Evolutionary conservation across 345 rosid species (phyloP), one percentile per base, ranked within the genome.

Genomic region (Dimocarpus longan): DNA sequence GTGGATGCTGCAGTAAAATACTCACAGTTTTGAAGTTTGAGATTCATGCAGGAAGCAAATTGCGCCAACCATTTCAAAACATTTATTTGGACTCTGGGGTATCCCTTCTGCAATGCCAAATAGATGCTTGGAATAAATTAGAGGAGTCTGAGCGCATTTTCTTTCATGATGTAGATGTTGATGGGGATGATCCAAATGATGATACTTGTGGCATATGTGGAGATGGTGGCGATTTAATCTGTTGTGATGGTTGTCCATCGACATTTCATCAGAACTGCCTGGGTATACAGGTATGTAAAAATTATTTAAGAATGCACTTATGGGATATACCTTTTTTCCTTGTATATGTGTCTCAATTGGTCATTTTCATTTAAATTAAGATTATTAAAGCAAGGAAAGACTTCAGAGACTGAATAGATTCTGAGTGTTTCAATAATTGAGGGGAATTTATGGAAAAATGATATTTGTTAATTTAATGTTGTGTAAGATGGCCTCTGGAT

Each of bases 131-230:
- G 99, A 82, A 86, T 84, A 87, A 79, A 86, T 93, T 87, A 82
- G 90, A 88, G 64, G 90, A 83, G 80, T 82, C 92, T 73, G 84
- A 72, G 82, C 80, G 69, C 75, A 76, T 84, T 80, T 90, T 91
- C 54, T 91, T 87, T 69, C 89, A 89, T 78, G 79, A 84, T 22
- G 91, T 96, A 70, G 88, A 88, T 26, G 74, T 77, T 76, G 91
- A 84, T 78, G 97, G 94, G 40, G 95, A 91, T 78, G 99, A 96
- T 89, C 97, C 98, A 68, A 91, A 91, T 90, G 99, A 96, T 85
- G 98, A 96, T 87, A 89, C 98, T 62, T 96, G 99, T 88, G 94
- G 97, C 81, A 88, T 93, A 54, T 96, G 99, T 85, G 99, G 97
- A 76, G 99, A 96, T 85, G 98, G 98, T 81, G 99, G 99, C 73